phyloP scores from a whole-genome alignment of 345 rosid species.

The Syzygium jambos region DNA sequence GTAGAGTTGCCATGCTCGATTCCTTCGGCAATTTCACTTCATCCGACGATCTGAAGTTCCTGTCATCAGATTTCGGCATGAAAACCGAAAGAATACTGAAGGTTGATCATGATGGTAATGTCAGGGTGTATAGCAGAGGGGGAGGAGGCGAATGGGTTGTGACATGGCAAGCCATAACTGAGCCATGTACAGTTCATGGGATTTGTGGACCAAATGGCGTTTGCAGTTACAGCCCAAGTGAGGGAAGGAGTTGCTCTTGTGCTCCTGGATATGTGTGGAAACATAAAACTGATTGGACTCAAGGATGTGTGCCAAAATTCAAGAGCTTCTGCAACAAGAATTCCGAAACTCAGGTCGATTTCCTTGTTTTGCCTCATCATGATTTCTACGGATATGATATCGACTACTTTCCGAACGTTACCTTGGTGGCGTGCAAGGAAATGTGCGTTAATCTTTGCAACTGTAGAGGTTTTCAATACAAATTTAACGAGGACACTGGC shows the following conservation, averaged over 20 bases:
- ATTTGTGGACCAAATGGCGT: constrained; percentile 21
- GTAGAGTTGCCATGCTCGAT: background rate
- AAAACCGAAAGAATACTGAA: background rate
- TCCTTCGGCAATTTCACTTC: background rate
- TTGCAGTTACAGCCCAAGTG: constrained; percentile 6
- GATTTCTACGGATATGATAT: constrained; percentile 3
- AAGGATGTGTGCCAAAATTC: constrained; percentile 11
- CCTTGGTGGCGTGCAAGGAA: background rate
- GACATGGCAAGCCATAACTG: constrained; percentile 4
- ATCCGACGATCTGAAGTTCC: background rate
- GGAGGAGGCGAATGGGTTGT: background rate
- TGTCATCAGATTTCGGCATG: background rate
- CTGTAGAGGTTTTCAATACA: background rate
- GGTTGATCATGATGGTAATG: constrained; percentile 4
- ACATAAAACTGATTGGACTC: background rate
- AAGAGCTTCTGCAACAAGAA: background rate
- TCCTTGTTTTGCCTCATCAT: background rate
- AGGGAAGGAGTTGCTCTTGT: constrained; percentile 15
- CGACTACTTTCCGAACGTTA: background rate
- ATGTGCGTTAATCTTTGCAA: background rate
- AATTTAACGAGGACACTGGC: background rate
- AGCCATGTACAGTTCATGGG: constrained; percentile 18
- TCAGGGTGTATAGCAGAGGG: background rate
- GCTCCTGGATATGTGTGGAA: background rate
- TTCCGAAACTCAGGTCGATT: background rate